Evolutionary conservation across 495 filamentous ascomycete genomes (phyloP).

Genomic region (Penicillium lividum): DNA sequence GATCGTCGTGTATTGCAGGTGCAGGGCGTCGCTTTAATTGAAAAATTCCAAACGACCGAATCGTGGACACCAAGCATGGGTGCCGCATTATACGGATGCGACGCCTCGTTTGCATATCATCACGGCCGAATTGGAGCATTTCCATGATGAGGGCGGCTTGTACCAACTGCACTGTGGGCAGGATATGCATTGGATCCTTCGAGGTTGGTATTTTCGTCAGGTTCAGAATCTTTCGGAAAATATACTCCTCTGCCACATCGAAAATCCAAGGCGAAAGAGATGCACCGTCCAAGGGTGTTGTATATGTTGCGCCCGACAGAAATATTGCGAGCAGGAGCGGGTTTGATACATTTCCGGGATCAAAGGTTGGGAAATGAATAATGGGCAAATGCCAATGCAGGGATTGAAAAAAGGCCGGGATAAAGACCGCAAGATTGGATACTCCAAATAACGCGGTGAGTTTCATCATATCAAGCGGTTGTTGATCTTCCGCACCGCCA

Average conservation of each 20-base stretch:
- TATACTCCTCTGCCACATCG: constrained; percentile 41
- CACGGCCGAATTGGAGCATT: constrained; percentile 43
- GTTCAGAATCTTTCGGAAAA: constrained; percentile 33
- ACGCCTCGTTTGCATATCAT: constrained; percentile 33
- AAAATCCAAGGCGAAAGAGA: constrained; percentile 30
- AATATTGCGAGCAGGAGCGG: constrained; percentile 37
- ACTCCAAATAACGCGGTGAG: constrained; percentile 31
- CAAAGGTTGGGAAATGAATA: constrained; percentile 43
- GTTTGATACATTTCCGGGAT: constrained; percentile 37
- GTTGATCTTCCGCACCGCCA: not conserved
- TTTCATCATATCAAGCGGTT: constrained; percentile 25
- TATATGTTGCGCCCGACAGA: constrained; percentile 36
- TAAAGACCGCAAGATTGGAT: constrained; percentile 35
- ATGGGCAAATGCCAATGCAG: constrained; percentile 43
- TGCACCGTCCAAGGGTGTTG: constrained; percentile 24
- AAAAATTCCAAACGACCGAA: constrained; percentile 37
- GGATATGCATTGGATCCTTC: constrained; percentile 13
- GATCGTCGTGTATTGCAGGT: constrained; percentile 23
- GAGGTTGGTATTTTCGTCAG: constrained; percentile 18
- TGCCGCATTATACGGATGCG: constrained; percentile 42
- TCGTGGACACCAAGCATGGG: constrained; percentile 38
- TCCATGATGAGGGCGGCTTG: constrained; percentile 42
- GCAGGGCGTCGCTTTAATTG: constrained; percentile 25
- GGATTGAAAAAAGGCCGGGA: constrained; percentile 43
- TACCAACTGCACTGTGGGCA: constrained; percentile 31